A percentile compares a stretch with the other conserved stretches of the same genome.
These are phyloP conservation scores for Tylopilus plumbeoviolaceoides DNA, from an alignment of 768 basidiomycete species.

Conservation along the genomic window DNA sequence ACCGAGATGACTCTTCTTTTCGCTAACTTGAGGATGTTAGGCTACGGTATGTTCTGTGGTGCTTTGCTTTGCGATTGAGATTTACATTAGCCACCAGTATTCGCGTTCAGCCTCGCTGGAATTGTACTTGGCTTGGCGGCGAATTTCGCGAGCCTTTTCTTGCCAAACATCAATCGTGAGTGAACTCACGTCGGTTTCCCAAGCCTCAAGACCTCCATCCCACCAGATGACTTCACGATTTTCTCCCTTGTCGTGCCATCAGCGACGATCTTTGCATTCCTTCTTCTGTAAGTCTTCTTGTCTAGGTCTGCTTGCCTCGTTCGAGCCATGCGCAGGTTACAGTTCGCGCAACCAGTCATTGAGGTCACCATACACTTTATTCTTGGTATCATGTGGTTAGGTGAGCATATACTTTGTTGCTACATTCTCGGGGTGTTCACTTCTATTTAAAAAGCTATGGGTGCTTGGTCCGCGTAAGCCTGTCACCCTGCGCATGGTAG, in stretches of 20 bases:
- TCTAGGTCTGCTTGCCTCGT: not conserved
- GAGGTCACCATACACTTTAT: constrained; percentile 55
- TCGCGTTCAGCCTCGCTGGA: constrained; percentile 37
- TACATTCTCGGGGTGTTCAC: constrained; percentile 2
- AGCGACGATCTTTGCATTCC: constrained; percentile 57
- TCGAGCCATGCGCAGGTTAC: constrained; percentile 41
- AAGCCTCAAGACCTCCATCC: not conserved
- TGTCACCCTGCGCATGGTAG: not conserved
- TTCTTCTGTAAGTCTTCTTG: constrained; percentile 47
- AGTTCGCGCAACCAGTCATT: constrained; percentile 65
- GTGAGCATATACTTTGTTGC: constrained; percentile 38
- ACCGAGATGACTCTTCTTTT: constrained; percentile 57
- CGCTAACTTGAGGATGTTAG: constrained; percentile 48
- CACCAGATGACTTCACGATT: constrained; percentile 63
- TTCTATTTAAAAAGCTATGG: constrained; percentile 50
- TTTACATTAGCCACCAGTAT: constrained; percentile 32
- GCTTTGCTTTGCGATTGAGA: constrained; percentile 1
- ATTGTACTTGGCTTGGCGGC: constrained; percentile 65
- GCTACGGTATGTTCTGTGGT: constrained; percentile 41
- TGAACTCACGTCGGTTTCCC: constrained; percentile 6
- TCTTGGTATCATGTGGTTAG: constrained; percentile 63
- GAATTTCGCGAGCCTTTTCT: constrained; percentile 63
- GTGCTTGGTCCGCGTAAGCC: constrained; percentile 54
- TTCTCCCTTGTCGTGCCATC: constrained; percentile 66
- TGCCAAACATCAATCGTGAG: constrained; percentile 63